Evolutionary conservation across 2,329 filamentous ascomycete species (phyloP), one percentile per base, ranked within the genome.

Genomic region (Apiospora koreana): DNA sequence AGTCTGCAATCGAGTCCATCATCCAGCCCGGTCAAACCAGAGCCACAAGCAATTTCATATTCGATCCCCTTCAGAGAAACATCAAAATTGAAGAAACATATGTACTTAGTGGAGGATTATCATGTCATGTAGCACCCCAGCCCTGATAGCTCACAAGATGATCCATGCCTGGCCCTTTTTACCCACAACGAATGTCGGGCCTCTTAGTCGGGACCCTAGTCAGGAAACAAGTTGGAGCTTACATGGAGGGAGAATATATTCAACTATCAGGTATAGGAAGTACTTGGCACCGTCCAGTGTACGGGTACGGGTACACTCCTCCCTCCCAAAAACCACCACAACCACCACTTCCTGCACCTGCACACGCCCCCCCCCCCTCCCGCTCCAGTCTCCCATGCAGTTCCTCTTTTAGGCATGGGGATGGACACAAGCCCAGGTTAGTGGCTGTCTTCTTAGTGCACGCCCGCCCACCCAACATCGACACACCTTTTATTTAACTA

Each of bases 401-500:
- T 66, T 66, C 64, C 64, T 66, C 64, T 66, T 65, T 62, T 62
- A 62, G 64, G 64, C 38, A 45, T 43, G 38, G n/a, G 41, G 64
- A 58, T 58, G 50, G 50, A 58, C 50, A 58, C 50, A 45, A 66
- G 64, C 38, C 42, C 64, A 66, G 64, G 64, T 45, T 45, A 66
- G 38, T 66, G 42, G 42, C 38, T 66, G 42, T 43, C 41, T 45
- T 43, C n/a, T 45, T 35, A 62, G 31, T 62, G 64, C 64, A 28
- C 41, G 25, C 64, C 38, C 64, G 18, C 64, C 64, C 64, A 66
- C 64, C 38, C 64, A 66, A 45, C 64, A 66, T 45, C 38, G 64
- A 66, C 42, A 66, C 42, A 45, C 64, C 38, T 45, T n/a, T 66
- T 66, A 66, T 66, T 66, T 66, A 66, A 66, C 64, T 43, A 66